phyloP scores from a whole-genome alignment of 1,284 basidiomycete genomes.

The Ustilago xerochloae region DNA sequence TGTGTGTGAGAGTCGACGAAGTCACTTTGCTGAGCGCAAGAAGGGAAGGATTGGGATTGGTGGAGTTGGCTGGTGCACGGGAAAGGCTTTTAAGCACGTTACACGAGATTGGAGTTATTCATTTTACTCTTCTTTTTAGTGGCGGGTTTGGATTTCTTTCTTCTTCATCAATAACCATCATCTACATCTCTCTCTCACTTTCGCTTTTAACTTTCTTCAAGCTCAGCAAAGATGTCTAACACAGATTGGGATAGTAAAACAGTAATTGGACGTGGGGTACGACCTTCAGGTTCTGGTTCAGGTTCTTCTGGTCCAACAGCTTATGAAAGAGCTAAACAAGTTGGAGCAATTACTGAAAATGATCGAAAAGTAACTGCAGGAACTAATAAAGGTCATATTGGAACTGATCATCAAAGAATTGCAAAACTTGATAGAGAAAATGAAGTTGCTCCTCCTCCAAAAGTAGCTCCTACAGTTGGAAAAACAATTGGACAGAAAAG shows the following conservation, averaged over 20 bases:
- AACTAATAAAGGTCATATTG: slow-evolving; percentile 62
- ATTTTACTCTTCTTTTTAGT: neutral
- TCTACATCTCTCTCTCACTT: neutral
- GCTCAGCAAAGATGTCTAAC: slow-evolving; percentile 33
- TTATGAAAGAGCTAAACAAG: slow-evolving; percentile 68
- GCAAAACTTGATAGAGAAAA: slow-evolving; percentile 72
- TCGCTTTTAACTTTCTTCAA: neutral
- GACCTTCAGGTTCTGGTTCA: slow-evolving; percentile 71
- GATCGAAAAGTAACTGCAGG: slow-evolving; percentile 69
- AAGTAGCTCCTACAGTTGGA: slow-evolving; percentile 82
- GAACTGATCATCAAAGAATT: slow-evolving; percentile 64
- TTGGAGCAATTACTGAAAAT: slow-evolving; percentile 70
- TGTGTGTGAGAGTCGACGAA: no score
- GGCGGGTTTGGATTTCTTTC: neutral
- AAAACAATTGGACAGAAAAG: slow-evolving; percentile 87
- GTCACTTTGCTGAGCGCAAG: neutral
- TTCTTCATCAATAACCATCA: neutral
- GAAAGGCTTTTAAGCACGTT: neutral
- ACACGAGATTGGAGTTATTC: neutral
- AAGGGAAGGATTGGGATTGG: neutral
- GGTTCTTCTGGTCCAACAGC: slow-evolving; percentile 73
- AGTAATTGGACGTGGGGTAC: slow-evolving; percentile 81
- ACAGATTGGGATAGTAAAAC: slow-evolving; percentile 65
- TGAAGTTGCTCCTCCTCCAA: slow-evolving; percentile 92
- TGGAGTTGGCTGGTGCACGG: neutral